Conservation (phyloP, 805 yeast genomes). For the Teunomyces aglyptinius region DNA sequence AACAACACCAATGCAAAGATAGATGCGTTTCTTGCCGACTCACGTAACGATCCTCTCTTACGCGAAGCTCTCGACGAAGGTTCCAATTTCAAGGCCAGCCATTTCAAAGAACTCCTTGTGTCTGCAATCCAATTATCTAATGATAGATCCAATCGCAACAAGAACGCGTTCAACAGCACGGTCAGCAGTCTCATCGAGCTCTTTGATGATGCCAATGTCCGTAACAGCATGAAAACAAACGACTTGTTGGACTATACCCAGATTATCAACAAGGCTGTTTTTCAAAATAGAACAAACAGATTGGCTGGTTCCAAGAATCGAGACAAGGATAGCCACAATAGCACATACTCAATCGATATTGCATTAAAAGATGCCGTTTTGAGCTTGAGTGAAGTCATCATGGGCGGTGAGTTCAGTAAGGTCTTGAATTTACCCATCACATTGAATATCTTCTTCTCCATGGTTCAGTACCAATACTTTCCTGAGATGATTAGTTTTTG, state of each 20-base stretch:
- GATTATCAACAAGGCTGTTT: slow-evolving; percentile 24
- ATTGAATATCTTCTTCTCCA: slow-evolving; percentile 29
- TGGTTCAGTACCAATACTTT: slow-evolving; percentile 50
- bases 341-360: slow-evolving; percentile 24
- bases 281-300: slow-evolving; percentile 30
- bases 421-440: slow-evolving; percentile 19
- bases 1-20: slow-evolving; percentile 12
- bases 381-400: slow-evolving; percentile 28
- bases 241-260: slow-evolving; percentile 24
- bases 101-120: slow-evolving; percentile 29
- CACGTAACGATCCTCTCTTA: slow-evolving; percentile 23
- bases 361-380: slow-evolving; percentile 33
- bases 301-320: slow-evolving; percentile 33
- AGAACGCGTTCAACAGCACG: slow-evolving; percentile 7
- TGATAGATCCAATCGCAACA: slow-evolving; percentile 5
- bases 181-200: slow-evolving; percentile 6
- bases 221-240: slow-evolving; percentile 14
- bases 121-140: slow-evolving; percentile 17
- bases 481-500: slow-evolving; percentile 68
- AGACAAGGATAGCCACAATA: slow-evolving; percentile 35
- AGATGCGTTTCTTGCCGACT: slow-evolving; percentile 17
- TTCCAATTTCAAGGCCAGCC: slow-evolving; percentile 17
- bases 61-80: slow-evolving; percentile 20
- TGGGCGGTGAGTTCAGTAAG: slow-evolving; percentile 27
- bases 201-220: slow-evolving; percentile 15